Base-by-base conservation (phyloP, 495 filamentous ascomycete species). In the Aspergillus conjunctus region DNA sequence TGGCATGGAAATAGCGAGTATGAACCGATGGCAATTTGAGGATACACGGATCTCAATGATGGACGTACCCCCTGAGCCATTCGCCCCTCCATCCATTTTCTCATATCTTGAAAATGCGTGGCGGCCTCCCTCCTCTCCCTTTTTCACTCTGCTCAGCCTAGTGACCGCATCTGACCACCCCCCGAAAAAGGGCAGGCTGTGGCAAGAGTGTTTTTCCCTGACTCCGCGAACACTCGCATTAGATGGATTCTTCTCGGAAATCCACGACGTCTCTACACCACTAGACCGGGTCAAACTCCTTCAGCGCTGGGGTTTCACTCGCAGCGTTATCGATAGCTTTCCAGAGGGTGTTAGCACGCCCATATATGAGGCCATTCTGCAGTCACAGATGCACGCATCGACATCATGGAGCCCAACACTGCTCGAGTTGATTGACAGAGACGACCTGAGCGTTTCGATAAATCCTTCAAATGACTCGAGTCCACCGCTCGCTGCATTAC, bases 331-430 rank as follows among this genome's bases (percentile, higher is more conserved):
- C 22, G 93, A 96, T 60, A 91, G 88, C 6, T 75, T 98, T 9
- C 95, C 95, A 5, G 91, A 95, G 73, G 87, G 89, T 34, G 77
- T 97, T 14, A 81, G 87, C 45, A 85, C 87, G 1, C 89, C 91
- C 0, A 78, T 98, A 20, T 88, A 88, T 69, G 91, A 96, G 71
- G 84, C 87, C n/a, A 91, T 98, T 32, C 82, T 87, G 22, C 81
- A 84, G 56, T 96, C 91, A 64, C 92, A 96, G 71, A 83, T 84
- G 9, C 82, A 87, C 58, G 94, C 94, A 8, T 91, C 91, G 18
- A 84, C 87, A 0, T 85, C 82, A 2, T 97, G 92, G 92, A 79
- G 83, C 26, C 79, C 82, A 22, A 75, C 78, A 2, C 79, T 95
- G 8, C 79, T 97, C 4, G 79, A 85, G 57, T 78, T 98, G 6